Evolutionary conservation across 2,329 filamentous ascomycete species (phyloP), one percentile per base, ranked within the genome.

Genomic region (Colletotrichum sp.): DNA sequence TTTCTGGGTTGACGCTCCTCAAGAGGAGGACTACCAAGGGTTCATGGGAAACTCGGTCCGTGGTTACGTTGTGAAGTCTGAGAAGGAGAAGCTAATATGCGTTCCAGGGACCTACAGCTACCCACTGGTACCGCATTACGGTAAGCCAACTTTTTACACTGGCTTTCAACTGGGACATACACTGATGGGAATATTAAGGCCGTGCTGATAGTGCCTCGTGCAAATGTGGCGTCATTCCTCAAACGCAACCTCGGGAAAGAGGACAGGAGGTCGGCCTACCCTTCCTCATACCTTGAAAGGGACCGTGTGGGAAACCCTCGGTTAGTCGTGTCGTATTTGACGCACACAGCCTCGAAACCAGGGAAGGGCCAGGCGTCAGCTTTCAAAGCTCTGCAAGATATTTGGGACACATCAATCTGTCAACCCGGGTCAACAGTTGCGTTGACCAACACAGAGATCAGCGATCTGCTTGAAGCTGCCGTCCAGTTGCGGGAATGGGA

Each of bases 21-120:
- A 74, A 0, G 73, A 80, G 13, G 80, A 82, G 63, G 73, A 80
- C 0, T 82, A 82, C 36, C 76, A 81, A 67, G 79, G 80, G 8
- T 83, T 77, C 26, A 81, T 78, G 77, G 81, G 82, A 1, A 82
- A 82, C 60, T 79, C 9, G 36, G 82, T 84, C 34, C 30, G 77
- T 68, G 38, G 48, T 13, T 15, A 48, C 43, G 3, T 30, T 32
- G 8, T 69, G 30, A 34, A 21, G n/a, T 48, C 43, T 48, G 43
- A 13, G n/a, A n/a, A 24, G 6, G 2, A 21, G 13, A 28, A 18
- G 32, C 18, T 61, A 32, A 34, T 6, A 1, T 15, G n/a, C 3
- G n/a, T 34, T 30, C 12, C 26, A 34, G 79, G 80, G 79, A 1
- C 77, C 78, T 18, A 68, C 24, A 5, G 79, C 78, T 16, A 81